These are phyloP conservation scores for Catenaria anguillulae DNA, from an alignment of 371 early-diverging fungal genomes.

Conservation along the genomic window DNA sequence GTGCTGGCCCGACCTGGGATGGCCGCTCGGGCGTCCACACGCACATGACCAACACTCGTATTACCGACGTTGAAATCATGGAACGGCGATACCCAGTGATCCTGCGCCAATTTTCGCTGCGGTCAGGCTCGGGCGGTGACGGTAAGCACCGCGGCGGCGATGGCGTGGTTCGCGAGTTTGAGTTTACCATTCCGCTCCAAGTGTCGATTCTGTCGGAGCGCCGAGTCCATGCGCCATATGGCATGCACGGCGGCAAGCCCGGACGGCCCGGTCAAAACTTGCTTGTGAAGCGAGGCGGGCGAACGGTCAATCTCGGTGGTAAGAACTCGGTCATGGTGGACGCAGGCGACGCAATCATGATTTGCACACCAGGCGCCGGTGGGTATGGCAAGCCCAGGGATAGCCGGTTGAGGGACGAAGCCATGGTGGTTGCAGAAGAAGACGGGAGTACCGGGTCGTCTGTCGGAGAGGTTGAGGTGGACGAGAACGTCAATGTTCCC, in stretches of 20 bases:
- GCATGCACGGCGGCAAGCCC: constrained; percentile 65
- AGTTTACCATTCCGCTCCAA: constrained; percentile 57
- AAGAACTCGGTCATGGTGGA: constrained; percentile 65
- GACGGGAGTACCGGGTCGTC: no score
- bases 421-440: no score
- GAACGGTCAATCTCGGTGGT: constrained; percentile 58
- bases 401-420: neutral
- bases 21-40: constrained; percentile 58
- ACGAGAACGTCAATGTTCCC: neutral
- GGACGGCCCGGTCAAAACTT: constrained; percentile 61
- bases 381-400: constrained; percentile 28
- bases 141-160: constrained; percentile 74
- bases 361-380: constrained; percentile 89
- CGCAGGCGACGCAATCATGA: constrained; percentile 59
- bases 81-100: constrained; percentile 90
- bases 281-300: constrained; percentile 42
- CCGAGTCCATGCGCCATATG: constrained; percentile 78
- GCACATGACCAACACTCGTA: constrained; percentile 71
- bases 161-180: constrained; percentile 70
- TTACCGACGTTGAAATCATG: constrained; percentile 90
- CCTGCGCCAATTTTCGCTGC: constrained; percentile 64
- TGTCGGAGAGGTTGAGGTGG: no score
- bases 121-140: constrained; percentile 63
- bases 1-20: constrained; percentile 62
- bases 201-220: constrained; percentile 87